Base-by-base conservation (phyloP, 441 rosid species). In the Breynia disticha region DNA sequence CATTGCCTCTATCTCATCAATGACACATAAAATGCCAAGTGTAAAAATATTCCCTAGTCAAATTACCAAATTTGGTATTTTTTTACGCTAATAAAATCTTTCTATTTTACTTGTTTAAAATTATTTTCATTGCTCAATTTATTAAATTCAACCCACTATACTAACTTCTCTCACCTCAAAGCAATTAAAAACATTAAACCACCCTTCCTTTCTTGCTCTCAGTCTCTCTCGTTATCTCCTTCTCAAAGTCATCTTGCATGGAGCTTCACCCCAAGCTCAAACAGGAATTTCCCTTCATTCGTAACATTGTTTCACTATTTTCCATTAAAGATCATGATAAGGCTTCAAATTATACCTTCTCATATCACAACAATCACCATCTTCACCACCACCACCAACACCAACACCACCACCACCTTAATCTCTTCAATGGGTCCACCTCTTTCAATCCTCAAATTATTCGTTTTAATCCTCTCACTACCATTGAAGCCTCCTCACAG, bases 211-310 rank as follows among this genome's bases (percentile, higher is more conserved):
- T 65, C 64, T 57, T 39, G 54, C 41, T 55, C 57, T 37, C 22
- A 37, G 11, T 44, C 8, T 21, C 20, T 21, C 1, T 42, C 55
- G 14, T n/a, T 32, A 15, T 12, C 35, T 61, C 41, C 46, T 18
- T 19, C 35, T 16, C 18, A 22, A 41, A 15, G 22, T 52, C 51
- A 43, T 41, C 42, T 22, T 64, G 72, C 63, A 78, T 80, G 86
- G 83, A 76, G 73, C 39, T 78, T 21, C 66, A 65, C 14, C 22
- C 60, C 16, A 69, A 59, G 55, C 60, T 73, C 15, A 68, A 38
- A 44, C 77, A 72, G 11, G 80, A 81, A 67, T 72, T 67, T 7
- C 78, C 75, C 47, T 66, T 63, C 42, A 68, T 69, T 59, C 54
- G 70, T 0, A 63, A 21, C 61, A 66, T 73, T 62, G 46, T 72